Conservation (phyloP, 495 filamentous ascomycete genomes). For the Neurospora sp. region DNA sequence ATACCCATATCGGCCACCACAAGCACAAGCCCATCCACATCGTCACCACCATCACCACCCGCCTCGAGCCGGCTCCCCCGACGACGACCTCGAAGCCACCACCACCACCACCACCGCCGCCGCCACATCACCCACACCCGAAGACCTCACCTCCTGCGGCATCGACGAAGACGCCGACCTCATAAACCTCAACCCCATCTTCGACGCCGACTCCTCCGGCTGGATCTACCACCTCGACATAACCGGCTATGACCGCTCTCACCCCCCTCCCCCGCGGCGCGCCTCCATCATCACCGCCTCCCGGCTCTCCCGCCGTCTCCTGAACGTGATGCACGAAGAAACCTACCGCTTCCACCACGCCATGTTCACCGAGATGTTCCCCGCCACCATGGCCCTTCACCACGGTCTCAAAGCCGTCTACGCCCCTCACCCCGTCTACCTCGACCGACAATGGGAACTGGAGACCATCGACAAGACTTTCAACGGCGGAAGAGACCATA, state of each 20-base stretch:
- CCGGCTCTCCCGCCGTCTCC: constrained; percentile 68
- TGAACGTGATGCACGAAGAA: constrained; percentile 83
- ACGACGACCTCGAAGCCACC: constrained; percentile 80
- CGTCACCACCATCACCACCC: not conserved
- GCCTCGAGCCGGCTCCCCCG: not conserved
- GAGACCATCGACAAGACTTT: constrained; percentile 71
- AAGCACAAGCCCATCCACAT: not conserved
- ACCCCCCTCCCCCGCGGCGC: constrained; percentile 63
- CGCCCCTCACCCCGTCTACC: constrained; percentile 79
- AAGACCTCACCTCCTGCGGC: constrained; percentile 67
- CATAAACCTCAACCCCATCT: constrained; percentile 89
- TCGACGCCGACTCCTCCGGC: constrained; percentile 74
- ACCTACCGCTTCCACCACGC: constrained; percentile 65
- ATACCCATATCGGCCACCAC: not conserved
- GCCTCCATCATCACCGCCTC: constrained; percentile 76
- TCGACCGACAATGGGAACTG: constrained; percentile 70
- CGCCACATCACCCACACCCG: constrained; percentile 65
- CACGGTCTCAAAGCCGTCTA: constrained; percentile 94
- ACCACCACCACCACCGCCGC: constrained; percentile 95
- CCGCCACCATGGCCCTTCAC: constrained; percentile 72
- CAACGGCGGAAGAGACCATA: constrained; percentile 75
- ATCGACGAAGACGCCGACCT: constrained; percentile 88
- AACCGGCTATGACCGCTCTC: constrained; percentile 66
- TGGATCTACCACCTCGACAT: constrained; percentile 82
- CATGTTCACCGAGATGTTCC: constrained; percentile 96